Evolutionary conservation across 306 rosid species (phyloP).

Genomic region (Inga oerstediana): DNA sequence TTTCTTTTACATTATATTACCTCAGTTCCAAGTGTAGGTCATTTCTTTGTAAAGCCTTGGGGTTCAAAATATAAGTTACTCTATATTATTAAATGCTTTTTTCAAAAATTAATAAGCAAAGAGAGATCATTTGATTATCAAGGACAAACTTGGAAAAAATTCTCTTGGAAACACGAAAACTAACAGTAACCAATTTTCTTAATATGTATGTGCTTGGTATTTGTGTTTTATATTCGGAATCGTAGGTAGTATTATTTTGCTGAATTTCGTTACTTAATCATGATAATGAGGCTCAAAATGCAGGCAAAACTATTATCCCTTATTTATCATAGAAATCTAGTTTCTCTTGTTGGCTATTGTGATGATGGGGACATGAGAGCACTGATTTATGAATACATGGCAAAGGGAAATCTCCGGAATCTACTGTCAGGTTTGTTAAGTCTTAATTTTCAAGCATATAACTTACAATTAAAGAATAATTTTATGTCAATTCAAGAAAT

Average conservation of each 20-base stretch:
- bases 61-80: no score
- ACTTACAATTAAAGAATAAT: background rate
- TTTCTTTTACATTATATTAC: background rate
- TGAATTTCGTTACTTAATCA: background rate
- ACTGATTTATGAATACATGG: slow-evolving; percentile 39
- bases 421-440: background rate
- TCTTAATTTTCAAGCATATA: background rate
- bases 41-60: no score
- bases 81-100: no score
- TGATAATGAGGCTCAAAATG: background rate
- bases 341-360: slow-evolving; percentile 37
- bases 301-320: slow-evolving; percentile 27
- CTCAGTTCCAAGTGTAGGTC: background rate
- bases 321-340: slow-evolving; percentile 38
- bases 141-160: no score
- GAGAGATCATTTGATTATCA: no score
- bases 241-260: no score
- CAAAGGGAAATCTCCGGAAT: slow-evolving; percentile 23
- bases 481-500: background rate
- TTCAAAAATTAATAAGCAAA: no score
- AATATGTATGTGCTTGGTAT: no score
- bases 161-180: no score
- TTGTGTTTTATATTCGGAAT: no score
- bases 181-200: no score
- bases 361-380: slow-evolving; percentile 25